phyloP scores from a whole-genome alignment of 208 protist genomes.

The Crithidia mellificae region DNA sequence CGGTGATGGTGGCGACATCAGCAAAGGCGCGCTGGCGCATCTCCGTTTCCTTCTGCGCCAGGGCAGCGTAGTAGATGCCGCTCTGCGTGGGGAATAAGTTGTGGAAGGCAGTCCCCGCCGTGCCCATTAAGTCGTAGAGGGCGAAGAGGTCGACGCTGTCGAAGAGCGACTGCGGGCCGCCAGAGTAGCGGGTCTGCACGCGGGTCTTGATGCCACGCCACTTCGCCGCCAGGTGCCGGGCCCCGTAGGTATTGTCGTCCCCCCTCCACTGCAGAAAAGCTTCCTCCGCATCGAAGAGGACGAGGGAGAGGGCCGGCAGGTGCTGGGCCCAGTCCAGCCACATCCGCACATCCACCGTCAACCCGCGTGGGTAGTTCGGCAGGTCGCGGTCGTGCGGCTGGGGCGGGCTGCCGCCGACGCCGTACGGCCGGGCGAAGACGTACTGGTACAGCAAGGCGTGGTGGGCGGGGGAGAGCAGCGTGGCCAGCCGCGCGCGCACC shows the following conservation, averaged over 20 bases:
- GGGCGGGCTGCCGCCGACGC: neutral
- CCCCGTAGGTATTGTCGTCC: constrained; percentile 92
- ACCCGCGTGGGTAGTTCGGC: constrained; percentile 1
- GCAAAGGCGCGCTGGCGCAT: constrained; percentile 21
- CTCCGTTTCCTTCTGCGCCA: constrained; percentile 42
- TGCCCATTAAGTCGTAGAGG: constrained; percentile 85
- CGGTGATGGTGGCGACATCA: constrained; percentile 17
- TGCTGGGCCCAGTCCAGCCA: constrained; percentile 49
- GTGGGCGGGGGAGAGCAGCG: constrained; percentile 45
- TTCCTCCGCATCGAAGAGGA: constrained; percentile 95
- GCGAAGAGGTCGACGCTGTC: constrained; percentile 75
- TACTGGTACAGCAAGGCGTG: constrained; percentile 47
- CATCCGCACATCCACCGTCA: constrained; percentile 27
- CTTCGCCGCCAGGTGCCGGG: constrained; percentile 75
- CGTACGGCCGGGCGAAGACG: constrained; percentile 33
- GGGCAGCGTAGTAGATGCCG: constrained; percentile 42
- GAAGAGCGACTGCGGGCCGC: constrained; percentile 33
- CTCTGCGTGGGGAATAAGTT: constrained; percentile 73
- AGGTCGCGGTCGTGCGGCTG: neutral
- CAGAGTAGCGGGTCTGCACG: constrained; percentile 34
- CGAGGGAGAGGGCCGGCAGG: constrained; percentile 60
- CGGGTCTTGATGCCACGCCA: constrained; percentile 29
- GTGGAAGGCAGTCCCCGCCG: constrained; percentile 43
- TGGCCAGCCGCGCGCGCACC: constrained; percentile 23
- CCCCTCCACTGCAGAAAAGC: constrained; percentile 82